Percentiles rank a stretch among this genome's conserved stretches.
Evolutionary conservation across 2,329 filamentous ascomycete genomes (phyloP).

Genomic region (Moelleriella libera): DNA sequence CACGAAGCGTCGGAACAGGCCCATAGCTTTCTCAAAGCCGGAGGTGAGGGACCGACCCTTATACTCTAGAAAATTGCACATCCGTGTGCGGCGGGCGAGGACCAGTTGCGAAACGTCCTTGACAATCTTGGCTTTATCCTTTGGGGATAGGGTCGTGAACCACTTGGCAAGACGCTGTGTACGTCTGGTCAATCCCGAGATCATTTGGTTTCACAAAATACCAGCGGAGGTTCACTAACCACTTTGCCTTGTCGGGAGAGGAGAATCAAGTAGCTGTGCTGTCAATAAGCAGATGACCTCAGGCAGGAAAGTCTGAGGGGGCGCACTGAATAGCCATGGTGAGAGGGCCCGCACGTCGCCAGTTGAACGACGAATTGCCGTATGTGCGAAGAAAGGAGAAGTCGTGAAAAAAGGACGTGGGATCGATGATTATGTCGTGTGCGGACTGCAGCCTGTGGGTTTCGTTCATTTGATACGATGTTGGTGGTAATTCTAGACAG

Average conservation of each 20-base stretch:
- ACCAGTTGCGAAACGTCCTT: conserved; percentile 98
- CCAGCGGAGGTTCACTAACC: conserved; percentile 41
- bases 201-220: background rate
- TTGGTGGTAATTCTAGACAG: background rate
- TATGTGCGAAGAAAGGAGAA: background rate
- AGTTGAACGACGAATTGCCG: conserved; percentile 2
- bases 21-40: background rate
- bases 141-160: conserved; percentile 96
- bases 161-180: conserved; percentile 89
- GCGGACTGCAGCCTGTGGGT: background rate
- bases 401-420: background rate
- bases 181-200: conserved; percentile 4
- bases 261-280: conserved; percentile 79
- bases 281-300: conserved; percentile 9
- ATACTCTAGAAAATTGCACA: conserved; percentile 99
- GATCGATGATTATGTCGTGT: background rate
- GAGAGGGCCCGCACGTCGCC: conserved; percentile 9
- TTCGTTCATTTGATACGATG: background rate
- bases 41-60: conserved; percentile 52
- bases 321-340: conserved; percentile 31
- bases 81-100: conserved; percentile 85
- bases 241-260: conserved; percentile 98
- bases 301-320: background rate
- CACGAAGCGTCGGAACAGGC: no score
- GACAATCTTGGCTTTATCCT: conserved; percentile 99